These are phyloP conservation scores for Solanum etuberosum DNA, from an alignment of 257 asterid genomes.

Conservation along the genomic window DNA sequence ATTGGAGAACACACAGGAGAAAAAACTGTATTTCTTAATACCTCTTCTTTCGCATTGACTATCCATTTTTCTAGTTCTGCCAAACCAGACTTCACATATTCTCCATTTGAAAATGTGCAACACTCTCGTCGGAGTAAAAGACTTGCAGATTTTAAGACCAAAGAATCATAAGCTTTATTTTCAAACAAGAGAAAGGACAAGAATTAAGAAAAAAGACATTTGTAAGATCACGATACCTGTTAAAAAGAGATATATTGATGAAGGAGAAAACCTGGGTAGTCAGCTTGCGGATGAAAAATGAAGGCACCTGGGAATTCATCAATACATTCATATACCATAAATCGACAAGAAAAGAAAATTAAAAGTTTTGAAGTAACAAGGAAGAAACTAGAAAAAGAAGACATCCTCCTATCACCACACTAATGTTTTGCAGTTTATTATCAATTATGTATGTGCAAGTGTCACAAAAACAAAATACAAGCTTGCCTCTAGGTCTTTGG, in stretches of 20 bases:
- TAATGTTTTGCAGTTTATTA: neutral
- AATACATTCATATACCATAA: neutral
- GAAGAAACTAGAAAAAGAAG: neutral
- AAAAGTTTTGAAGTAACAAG: neutral
- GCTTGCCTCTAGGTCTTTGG: neutral
- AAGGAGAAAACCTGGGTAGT: constrained; percentile 90
- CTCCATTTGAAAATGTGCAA: constrained; percentile 96
- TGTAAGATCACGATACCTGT: constrained; percentile 43
- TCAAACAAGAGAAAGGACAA: neutral
- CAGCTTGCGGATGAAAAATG: constrained; percentile 96
- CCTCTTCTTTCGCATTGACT: constrained; percentile 85
- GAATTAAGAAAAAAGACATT: neutral
- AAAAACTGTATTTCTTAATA: constrained; percentile 11
- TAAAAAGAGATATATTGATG: constrained; percentile 88
- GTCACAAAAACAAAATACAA: neutral
- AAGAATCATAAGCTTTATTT: neutral
- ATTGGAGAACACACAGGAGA: neutral
- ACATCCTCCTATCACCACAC: neutral
- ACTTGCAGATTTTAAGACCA: constrained; percentile 22
- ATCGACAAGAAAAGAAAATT: neutral
- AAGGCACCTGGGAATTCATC: constrained; percentile 61
- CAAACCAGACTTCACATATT: constrained; percentile 93
- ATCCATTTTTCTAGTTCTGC: constrained; percentile 98
- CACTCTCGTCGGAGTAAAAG: constrained; percentile 97
- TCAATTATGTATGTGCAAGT: neutral